Evolutionary conservation across 805 yeast species (phyloP), one percentile per base, ranked within the genome.

Genomic region (Metschnikowia drakensbergensis): DNA sequence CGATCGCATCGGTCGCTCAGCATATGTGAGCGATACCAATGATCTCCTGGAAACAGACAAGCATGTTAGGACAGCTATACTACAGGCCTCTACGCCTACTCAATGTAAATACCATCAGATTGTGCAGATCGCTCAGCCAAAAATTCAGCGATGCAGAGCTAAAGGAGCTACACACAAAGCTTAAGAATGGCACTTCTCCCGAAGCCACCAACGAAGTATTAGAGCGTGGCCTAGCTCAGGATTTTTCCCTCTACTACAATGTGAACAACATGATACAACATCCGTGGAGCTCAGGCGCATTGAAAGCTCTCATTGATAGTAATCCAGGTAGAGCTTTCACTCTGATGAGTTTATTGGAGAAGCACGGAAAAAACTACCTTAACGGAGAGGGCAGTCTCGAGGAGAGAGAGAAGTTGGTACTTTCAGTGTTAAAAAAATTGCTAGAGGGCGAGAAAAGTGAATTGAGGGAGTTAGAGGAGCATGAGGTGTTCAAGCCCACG

Each of bases 271-370:
- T 32, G 3, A 10, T 10, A 25, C 31, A 33, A 6, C 53, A 54
- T 17, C 13, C 28, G 6, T 59, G 63, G 63, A 49, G 34, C 26
- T 47, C 48, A 26, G 37, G n/a, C 27, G 37, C 58, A 1, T 41
- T 57, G n/a, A 36, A 40, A 9, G 40, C 54, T 2, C 51, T 57
- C 27, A 47, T 57, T 9, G 17, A 59, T 30, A 51, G 66, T 36
- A 81, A 81, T 52, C 82, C 83, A 3, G 84, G 83, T 9, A 64
- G 85, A 48, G 83, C 75, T 1, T 64, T 65, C 43, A 62, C 69
- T n/a, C 71, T 81, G 13, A 71, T 76, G 73, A 82, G 79, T 45
- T 55, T 80, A 8, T 72, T 72, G 46, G 53, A 62, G 8, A 66
- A 67, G 40, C 68, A 63, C 37, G 48, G 55, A 3, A 35, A 51